Percentiles rank a stretch among this genome's conserved stretches.
Evolutionary conservation across 2,329 filamentous ascomycete species (phyloP).

Genomic region (Neonectria magnoliae): DNA sequence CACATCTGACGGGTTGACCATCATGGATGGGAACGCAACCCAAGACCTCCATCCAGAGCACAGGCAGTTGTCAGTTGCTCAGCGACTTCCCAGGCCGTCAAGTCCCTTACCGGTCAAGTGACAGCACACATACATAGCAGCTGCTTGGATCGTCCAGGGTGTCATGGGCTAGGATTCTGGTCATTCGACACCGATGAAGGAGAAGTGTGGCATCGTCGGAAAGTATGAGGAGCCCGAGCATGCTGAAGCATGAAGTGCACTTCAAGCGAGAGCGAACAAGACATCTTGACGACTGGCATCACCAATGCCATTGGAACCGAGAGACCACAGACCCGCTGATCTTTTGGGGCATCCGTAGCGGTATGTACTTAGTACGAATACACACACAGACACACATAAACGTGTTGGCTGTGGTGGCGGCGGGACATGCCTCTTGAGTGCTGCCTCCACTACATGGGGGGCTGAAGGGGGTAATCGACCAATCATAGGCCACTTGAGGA

Average conservation of each 20-base stretch:
- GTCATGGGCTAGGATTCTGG: background rate
- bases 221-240: background rate
- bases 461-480: conserved; percentile 13
- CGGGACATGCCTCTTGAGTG: conserved; percentile 27
- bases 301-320: background rate
- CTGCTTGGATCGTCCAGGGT: background rate
- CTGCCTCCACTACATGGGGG: conserved; percentile 25
- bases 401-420: conserved; percentile 30
- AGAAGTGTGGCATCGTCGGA: background rate
- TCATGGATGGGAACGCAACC: background rate
- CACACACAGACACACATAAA: conserved; percentile 6
- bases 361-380: background rate
- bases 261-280: background rate
- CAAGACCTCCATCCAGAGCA: background rate
- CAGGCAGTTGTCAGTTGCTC: background rate
- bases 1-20: background rate
- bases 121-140: background rate
- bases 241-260: background rate
- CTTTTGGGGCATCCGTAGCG: background rate
- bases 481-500: conserved; percentile 20
- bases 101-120: background rate
- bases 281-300: background rate
- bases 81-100: background rate
- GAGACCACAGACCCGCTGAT: background rate
- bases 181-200: background rate